phyloP scores from a whole-genome alignment of 257 asterid genomes.

The Vinca minor region DNA sequence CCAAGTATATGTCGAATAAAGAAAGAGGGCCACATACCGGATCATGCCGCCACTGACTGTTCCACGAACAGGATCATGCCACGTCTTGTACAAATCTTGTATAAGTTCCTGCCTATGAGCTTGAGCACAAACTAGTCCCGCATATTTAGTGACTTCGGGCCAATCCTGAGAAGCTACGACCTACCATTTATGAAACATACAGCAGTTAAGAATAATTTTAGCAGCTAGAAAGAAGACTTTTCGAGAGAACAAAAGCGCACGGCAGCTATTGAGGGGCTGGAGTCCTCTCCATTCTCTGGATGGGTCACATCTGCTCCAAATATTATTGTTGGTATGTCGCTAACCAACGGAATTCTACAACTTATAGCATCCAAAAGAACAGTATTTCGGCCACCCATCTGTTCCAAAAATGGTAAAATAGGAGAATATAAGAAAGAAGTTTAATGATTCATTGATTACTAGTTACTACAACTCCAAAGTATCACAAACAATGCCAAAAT shows the following conservation, averaged over 20 bases:
- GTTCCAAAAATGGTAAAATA: slow-evolving; percentile 9
- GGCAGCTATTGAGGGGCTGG: slow-evolving; percentile 98
- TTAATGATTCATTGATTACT: background rate
- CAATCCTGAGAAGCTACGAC: slow-evolving; percentile 99
- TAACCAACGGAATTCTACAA: slow-evolving; percentile 88
- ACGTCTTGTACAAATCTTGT: slow-evolving; percentile 92
- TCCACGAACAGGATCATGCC: slow-evolving; percentile 96
- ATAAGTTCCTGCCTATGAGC: slow-evolving; percentile 96
- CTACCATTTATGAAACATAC: slow-evolving; percentile 26
- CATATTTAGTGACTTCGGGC: slow-evolving; percentile 99
- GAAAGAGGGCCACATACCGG: slow-evolving; percentile 32
- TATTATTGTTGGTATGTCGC: slow-evolving; percentile 95
- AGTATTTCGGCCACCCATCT: slow-evolving; percentile 99
- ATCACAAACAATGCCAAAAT: background rate
- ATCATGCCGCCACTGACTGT: slow-evolving; percentile 98
- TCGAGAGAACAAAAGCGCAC: slow-evolving; percentile 29
- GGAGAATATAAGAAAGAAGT: background rate
- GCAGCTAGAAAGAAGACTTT: slow-evolving; percentile 11
- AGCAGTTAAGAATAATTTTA: slow-evolving; percentile 1
- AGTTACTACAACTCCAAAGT: too few species aligned
- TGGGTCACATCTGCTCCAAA: slow-evolving; percentile 99
- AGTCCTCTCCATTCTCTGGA: slow-evolving; percentile 97
- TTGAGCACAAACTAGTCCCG: slow-evolving; percentile 96
- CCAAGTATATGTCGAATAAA: background rate
- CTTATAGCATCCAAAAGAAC: slow-evolving; percentile 84